Percentiles rank a stretch among this genome's conserved stretches.
These are phyloP conservation scores for Sugiyamaella castrensis DNA, from an alignment of 1,139 yeast species.

Conservation along the genomic window DNA sequence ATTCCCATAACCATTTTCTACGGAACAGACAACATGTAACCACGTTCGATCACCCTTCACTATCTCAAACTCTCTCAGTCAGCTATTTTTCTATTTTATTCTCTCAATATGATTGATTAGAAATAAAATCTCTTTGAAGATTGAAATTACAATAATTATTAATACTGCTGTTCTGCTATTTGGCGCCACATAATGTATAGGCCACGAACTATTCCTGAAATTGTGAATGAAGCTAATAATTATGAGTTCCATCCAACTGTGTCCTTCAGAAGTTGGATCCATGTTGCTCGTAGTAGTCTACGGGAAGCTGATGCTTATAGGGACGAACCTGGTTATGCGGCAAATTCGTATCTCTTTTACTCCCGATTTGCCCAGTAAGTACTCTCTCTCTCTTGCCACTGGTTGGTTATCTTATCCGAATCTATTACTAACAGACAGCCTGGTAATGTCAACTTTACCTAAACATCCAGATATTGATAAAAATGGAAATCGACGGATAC, in stretches of 20 bases:
- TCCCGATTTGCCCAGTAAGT: conserved; percentile 46
- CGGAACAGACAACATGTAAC: no score
- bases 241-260: conserved; percentile 45
- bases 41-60: no score
- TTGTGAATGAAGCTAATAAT: conserved; percentile 42
- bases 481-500: conserved; percentile 27
- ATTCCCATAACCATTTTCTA: no score
- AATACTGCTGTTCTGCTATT: background rate
- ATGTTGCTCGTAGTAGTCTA: conserved; percentile 42
- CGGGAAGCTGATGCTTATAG: conserved; percentile 47
- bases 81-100: no score
- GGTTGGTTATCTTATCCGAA: no score
- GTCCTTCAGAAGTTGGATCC: conserved; percentile 47
- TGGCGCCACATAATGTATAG: background rate
- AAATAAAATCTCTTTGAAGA: no score
- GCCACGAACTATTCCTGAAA: conserved; percentile 33
- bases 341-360: conserved; percentile 50
- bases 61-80: no score
- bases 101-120: no score
- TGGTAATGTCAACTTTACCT: conserved; percentile 46
- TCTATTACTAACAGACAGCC: conserved; percentile 18
- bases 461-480: conserved; percentile 43
- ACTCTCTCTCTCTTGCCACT: background rate
- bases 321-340: conserved; percentile 38
- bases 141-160: no score